Evolutionary conservation across 192 early-diverging fungal genomes (phyloP).

Genomic region (Diversispora eburnea): DNA sequence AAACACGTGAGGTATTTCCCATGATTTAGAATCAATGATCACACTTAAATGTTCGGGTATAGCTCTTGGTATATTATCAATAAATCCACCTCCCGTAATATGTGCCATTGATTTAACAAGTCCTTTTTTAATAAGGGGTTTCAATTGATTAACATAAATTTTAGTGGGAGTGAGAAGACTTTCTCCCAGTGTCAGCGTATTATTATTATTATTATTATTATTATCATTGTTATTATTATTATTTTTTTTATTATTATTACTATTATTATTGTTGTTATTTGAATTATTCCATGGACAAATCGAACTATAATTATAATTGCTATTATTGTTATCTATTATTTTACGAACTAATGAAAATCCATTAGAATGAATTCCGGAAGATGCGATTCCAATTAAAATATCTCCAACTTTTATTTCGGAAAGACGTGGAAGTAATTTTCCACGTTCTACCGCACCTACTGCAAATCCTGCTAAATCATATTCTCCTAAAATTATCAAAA

Average conservation of each 20-base stretch:
- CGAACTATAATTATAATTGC: constrained; percentile 67
- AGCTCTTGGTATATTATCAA: constrained; percentile 96
- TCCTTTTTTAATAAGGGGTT: constrained; percentile 71
- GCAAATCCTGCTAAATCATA: constrained; percentile 97
- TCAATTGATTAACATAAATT: constrained; percentile 91
- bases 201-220: too few relatives aligned
- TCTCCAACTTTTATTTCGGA: constrained; percentile 75
- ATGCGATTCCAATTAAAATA: constrained; percentile 83
- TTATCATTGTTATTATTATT: too few relatives aligned
- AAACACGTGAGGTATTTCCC: constrained; percentile 90
- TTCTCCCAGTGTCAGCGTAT: constrained; percentile 65
- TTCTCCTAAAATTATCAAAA: constrained; percentile 61
- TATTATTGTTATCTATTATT: constrained; percentile 68
- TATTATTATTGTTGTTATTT: background rate
- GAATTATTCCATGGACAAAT: constrained; percentile 77
- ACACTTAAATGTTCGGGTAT: constrained; percentile 82
- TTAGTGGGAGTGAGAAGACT: constrained; percentile 90
- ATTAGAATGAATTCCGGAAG: constrained; percentile 98
- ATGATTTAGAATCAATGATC: constrained; percentile 73
- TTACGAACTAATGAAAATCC: constrained; percentile 98
- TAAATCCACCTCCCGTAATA: constrained; percentile 98
- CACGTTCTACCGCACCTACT: constrained; percentile 93
- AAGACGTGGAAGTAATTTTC: constrained; percentile 80
- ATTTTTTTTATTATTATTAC: too few relatives aligned
- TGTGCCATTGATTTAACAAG: constrained; percentile 96